phyloP scores from a whole-genome alignment of 768 basidiomycete species.

The Auricularia heimuer region DNA sequence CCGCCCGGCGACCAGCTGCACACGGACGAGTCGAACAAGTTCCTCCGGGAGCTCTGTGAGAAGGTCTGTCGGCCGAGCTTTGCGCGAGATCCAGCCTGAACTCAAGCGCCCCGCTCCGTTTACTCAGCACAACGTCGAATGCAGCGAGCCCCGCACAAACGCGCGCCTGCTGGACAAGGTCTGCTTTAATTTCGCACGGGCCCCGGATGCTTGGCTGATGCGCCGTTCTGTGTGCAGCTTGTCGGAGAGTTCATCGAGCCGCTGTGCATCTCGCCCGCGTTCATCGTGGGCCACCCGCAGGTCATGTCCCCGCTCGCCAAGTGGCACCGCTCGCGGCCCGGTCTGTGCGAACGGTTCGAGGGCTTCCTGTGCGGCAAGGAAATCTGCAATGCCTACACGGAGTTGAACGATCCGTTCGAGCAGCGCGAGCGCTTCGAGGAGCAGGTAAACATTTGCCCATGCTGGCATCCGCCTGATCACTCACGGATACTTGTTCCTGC shows the following conservation, averaged over 20 bases:
- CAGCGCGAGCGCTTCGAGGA: conserved; percentile 95
- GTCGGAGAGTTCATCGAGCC: conserved; percentile 98
- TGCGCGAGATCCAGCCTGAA: conserved; percentile 1
- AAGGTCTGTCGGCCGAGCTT: conserved; percentile 45
- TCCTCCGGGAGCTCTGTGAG: conserved; percentile 69
- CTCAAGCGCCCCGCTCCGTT: not conserved
- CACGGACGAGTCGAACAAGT: conserved; percentile 79
- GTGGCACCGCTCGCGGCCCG: conserved; percentile 93
- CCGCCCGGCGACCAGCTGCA: conserved; percentile 87
- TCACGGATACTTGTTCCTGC: not conserved
- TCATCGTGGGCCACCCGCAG: conserved; percentile 98
- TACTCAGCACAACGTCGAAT: conserved; percentile 84
- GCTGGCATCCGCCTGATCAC: too few relatives aligned
- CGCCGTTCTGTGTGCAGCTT: conserved; percentile 39
- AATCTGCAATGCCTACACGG: conserved; percentile 98
- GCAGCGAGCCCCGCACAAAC: conserved; percentile 91
- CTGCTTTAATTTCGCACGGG: conserved; percentile 4
- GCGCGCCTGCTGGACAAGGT: conserved; percentile 93
- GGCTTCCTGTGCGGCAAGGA: conserved; percentile 98
- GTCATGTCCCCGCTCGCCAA: conserved; percentile 99
- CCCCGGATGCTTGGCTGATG: not conserved
- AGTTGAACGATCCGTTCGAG: conserved; percentile 98
- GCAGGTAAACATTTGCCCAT: conserved; percentile 34
- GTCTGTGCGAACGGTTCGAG: conserved; percentile 97
- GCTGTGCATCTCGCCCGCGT: conserved; percentile 90